These are phyloP conservation scores for Selaginella tamariscina DNA, from an alignment of 75 land plant genomes.

Conservation along the genomic window DNA sequence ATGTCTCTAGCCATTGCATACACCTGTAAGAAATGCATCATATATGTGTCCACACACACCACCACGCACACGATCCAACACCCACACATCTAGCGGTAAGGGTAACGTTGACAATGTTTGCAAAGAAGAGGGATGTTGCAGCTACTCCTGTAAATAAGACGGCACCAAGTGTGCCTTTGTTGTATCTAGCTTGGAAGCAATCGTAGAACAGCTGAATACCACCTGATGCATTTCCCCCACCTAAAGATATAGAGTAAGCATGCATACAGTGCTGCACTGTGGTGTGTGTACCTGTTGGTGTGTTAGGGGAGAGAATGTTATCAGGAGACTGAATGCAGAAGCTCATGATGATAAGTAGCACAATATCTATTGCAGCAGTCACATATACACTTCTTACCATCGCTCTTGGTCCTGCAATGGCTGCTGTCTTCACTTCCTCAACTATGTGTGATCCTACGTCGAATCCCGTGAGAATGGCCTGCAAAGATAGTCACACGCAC, in stretches of 20 bases:
- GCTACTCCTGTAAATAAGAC: constrained; percentile 7
- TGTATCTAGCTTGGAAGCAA: constrained; percentile 2
- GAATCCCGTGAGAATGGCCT: constrained; percentile 16
- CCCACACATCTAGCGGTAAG: constrained; percentile 11
- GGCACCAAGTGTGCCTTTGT: constrained; percentile 9
- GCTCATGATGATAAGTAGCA: constrained; percentile 12
- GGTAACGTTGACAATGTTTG: constrained; percentile 15
- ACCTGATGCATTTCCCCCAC: constrained; percentile 13
- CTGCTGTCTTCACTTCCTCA: constrained; percentile 12
- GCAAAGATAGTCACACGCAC: neutral
- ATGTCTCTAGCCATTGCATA: constrained; percentile 16
- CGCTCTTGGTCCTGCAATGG: constrained; percentile 14
- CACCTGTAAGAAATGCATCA: constrained; percentile 2
- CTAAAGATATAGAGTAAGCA: neutral
- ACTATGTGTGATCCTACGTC: constrained; percentile 15
- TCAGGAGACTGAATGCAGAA: constrained; percentile 14
- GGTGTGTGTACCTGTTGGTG: constrained; percentile 3
- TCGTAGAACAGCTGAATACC: constrained; percentile 16
- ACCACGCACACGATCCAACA: neutral
- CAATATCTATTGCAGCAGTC: neutral
- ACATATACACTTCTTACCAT: constrained; percentile 15
- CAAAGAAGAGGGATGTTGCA: constrained; percentile 12
- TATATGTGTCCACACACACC: neutral
- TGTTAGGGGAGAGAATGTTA: neutral
- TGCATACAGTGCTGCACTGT: neutral